Base-by-base conservation (phyloP, 2,329 filamentous ascomycete genomes). In the Phyllosticta capitalensis region DNA sequence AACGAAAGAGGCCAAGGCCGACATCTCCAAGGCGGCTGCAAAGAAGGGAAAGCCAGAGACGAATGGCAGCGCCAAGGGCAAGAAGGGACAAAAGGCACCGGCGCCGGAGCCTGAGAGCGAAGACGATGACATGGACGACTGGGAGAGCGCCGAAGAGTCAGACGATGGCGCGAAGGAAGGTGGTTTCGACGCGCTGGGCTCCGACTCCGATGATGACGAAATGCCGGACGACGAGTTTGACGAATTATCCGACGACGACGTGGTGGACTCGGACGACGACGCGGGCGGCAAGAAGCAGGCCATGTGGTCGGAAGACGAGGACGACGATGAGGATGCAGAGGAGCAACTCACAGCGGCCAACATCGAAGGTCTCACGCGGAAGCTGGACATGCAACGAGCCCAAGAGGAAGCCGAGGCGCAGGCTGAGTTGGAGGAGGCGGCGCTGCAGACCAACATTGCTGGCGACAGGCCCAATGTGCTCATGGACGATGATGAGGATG, bases 241-340 rank as follows among this genome's bases (percentile, higher is more conserved):
- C 63, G 67, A 78, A 61, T 70, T 67, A 14, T 74, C 78, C 54
- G 69, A 66, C 10, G 75, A 78, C 53, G 55, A 58, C 59, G 68
- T 78, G 21, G 63, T 77, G 60, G 88, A 92, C 70, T 92, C 89
- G 12, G 89, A 92, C 64, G 81, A 84, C 51, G 83, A 84, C 28
- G 74, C 74, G 20, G 22, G 76, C 76, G 38, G 12, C 17, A 57
- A 74, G 64, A 75, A 68, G 63, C 65, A 81, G 67, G 83, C 86
- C 64, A 90, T 96, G 79, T 99, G 95, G 79, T 97, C 94, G 0
- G 92, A 97, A 65, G 92, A 97, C 69, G 94, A 97, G 64, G 92
- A 97, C 69, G 91, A 95, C 66, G 89, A 92, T 64, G 87, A 91
- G 56, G 92, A 88, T 0, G 87, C 85, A 5, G 90, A 96, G 75